Conservation (phyloP, 2,329 filamentous ascomycete species). For the Cladosporium sp. region DNA sequence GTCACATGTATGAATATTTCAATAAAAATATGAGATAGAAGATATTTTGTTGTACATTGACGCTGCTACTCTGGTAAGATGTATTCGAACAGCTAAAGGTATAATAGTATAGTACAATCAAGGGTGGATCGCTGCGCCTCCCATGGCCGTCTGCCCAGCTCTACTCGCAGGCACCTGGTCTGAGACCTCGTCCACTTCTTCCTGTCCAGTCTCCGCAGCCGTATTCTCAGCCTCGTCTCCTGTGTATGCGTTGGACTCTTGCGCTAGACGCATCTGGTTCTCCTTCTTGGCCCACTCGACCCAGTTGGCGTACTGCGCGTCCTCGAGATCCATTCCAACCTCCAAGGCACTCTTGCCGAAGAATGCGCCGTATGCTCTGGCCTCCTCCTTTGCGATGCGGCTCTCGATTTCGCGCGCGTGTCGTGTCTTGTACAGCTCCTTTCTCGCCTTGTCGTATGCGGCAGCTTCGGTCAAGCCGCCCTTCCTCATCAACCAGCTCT, state of each 20-base stretch:
- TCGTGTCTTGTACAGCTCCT: constrained; percentile 85
- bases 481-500: constrained; percentile 76
- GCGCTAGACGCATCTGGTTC: constrained; percentile 52
- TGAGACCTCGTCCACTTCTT: constrained; percentile 41
- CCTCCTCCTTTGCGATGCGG: constrained; percentile 85
- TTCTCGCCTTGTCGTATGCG: constrained; percentile 84
- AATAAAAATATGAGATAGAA: not conserved
- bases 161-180: constrained; percentile 36
- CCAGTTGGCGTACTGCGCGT: constrained; percentile 79
- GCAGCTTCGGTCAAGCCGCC: constrained; percentile 46
- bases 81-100: constrained; percentile 17
- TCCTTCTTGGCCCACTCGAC: constrained; percentile 71
- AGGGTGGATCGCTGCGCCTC: constrained; percentile 42
- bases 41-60: not conserved
- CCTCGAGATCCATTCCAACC: constrained; percentile 79
- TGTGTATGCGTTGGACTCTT: constrained; percentile 48
- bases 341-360: constrained; percentile 78
- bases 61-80: not conserved
- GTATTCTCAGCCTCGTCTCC: constrained; percentile 40
- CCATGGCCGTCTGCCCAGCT: constrained; percentile 40
- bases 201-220: constrained; percentile 37
- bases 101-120: constrained; percentile 26
- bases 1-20: not conserved
- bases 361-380: constrained; percentile 79
- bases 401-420: constrained; percentile 80